A percentile compares a stretch with the other conserved stretches of the same genome.
phyloP scores from a whole-genome alignment of 805 yeast genomes.

The Starmerella roubikii region DNA sequence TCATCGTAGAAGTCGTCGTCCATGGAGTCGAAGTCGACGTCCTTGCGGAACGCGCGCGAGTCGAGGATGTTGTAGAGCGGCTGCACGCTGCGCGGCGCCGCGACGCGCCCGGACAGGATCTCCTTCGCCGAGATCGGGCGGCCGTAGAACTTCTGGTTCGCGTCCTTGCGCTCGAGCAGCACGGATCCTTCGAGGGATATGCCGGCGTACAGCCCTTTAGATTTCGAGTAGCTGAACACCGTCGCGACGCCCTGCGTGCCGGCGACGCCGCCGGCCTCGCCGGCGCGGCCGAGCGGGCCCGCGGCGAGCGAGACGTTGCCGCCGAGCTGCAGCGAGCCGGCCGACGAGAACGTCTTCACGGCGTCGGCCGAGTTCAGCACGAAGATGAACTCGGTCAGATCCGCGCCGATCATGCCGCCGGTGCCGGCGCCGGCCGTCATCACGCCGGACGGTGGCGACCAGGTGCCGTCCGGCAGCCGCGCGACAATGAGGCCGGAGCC shows the following conservation, averaged over 20 bases:
- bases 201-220: slow-evolving; percentile 95
- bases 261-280: slow-evolving; percentile 94
- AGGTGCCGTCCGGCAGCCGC: slow-evolving; percentile 80
- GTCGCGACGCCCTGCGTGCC: slow-evolving; percentile 79
- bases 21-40: slow-evolving; percentile 35
- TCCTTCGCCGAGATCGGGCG: slow-evolving; percentile 73
- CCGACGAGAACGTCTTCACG: slow-evolving; percentile 83
- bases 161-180: slow-evolving; percentile 91
- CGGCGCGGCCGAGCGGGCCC: slow-evolving; percentile 94
- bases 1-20: slow-evolving; percentile 64
- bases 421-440: slow-evolving; percentile 97
- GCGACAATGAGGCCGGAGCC: slow-evolving; percentile 96
- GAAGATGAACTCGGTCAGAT: slow-evolving; percentile 88
- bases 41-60: slow-evolving; percentile 57
- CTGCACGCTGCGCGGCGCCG: slow-evolving; percentile 84
- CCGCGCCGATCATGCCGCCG: slow-evolving; percentile 96
- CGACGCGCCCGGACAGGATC: slow-evolving; percentile 76
- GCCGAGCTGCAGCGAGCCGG: slow-evolving; percentile 88
- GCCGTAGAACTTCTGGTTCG: slow-evolving; percentile 91
- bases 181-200: slow-evolving; percentile 95
- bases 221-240: slow-evolving; percentile 83
- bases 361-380: slow-evolving; percentile 78
- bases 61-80: slow-evolving; percentile 75
- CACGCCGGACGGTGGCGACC: slow-evolving; percentile 97
- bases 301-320: slow-evolving; percentile 94